A percentile compares a stretch with the other conserved stretches of the same genome.
phyloP scores from a whole-genome alignment of 148 eudicot genomes.

The Agrostemma githago region DNA sequence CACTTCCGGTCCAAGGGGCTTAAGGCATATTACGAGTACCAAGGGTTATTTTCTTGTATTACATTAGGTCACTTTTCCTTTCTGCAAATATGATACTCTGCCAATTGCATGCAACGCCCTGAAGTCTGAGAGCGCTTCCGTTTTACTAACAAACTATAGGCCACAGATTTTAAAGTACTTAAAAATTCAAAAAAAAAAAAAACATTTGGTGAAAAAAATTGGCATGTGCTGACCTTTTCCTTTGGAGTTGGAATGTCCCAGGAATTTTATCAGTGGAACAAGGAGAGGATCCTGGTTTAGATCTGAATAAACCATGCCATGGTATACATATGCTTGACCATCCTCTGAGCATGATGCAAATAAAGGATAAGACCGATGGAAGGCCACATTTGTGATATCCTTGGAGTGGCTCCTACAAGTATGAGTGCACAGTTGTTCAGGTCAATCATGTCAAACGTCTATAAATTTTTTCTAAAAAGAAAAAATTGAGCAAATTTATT shows the following conservation, averaged over 20 bases:
- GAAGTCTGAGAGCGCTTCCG: background rate
- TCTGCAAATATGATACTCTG: no score
- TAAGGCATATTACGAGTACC: background rate
- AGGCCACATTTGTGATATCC: slow-evolving; percentile 75
- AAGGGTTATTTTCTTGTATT: background rate
- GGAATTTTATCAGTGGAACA: slow-evolving; percentile 72
- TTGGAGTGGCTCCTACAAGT: slow-evolving; percentile 63
- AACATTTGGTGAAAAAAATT: background rate
- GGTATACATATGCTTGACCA: slow-evolving; percentile 77
- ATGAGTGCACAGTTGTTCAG: slow-evolving; percentile 10
- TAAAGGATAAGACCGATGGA: slow-evolving; percentile 82
- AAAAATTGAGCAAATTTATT: background rate
- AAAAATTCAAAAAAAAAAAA: background rate
- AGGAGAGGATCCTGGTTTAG: slow-evolving; percentile 81
- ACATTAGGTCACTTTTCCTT: no score
- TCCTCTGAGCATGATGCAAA: slow-evolving; percentile 93
- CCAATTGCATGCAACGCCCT: background rate
- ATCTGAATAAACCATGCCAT: slow-evolving; percentile 98
- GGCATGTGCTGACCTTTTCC: slow-evolving; percentile 58
- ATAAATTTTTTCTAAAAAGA: background rate
- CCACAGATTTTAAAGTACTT: background rate
- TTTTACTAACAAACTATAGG: background rate
- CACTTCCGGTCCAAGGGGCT: background rate
- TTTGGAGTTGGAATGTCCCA: slow-evolving; percentile 62
- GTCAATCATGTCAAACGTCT: background rate